A percentile compares a stretch with the other conserved stretches of the same genome.
These are phyloP conservation scores for Metschnikowia lochheadii DNA, from an alignment of 805 yeast genomes.

Conservation along the genomic window DNA sequence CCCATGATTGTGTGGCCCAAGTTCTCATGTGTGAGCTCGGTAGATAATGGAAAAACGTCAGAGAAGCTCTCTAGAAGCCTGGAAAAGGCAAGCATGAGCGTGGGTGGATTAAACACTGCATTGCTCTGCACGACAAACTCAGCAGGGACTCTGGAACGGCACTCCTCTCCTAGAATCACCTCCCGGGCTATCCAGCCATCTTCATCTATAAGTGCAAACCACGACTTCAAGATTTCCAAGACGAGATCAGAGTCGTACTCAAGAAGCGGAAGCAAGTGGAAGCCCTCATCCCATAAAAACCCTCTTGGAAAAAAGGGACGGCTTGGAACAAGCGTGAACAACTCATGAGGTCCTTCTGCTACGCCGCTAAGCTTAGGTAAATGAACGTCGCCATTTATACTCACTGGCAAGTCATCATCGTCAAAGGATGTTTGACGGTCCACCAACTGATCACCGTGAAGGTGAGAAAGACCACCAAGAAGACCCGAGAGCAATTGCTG, in stretches of 20 bases:
- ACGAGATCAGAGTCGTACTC: constrained; percentile 81
- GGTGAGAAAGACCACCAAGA: constrained; percentile 86
- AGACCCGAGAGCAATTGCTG: constrained; percentile 77
- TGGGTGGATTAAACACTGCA: constrained; percentile 92
- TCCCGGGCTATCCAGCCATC: constrained; percentile 98
- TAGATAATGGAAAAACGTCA: background rate
- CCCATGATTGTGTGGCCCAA: constrained; percentile 52
- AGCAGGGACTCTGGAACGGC: constrained; percentile 79
- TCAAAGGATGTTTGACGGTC: constrained; percentile 67
- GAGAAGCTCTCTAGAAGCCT: constrained; percentile 41
- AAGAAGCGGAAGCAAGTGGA: constrained; percentile 77
- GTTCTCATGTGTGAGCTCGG: constrained; percentile 15
- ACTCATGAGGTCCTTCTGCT: constrained; percentile 72
- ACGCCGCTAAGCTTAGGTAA: constrained; percentile 44
- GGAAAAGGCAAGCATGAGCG: constrained; percentile 70
- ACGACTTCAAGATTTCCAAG: constrained; percentile 74
- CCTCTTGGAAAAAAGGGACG: constrained; percentile 95
- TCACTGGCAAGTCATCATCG: constrained; percentile 62
- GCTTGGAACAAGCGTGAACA: constrained; percentile 85
- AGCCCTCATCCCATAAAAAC: constrained; percentile 98
- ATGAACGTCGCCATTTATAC: constrained; percentile 18
- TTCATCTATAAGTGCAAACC: constrained; percentile 83
- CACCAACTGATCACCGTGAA: constrained; percentile 77
- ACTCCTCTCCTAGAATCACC: constrained; percentile 88
- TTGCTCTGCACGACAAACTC: constrained; percentile 86